phyloP scores from a whole-genome alignment of 331 rosid genomes.

The Quercus tomentella region DNA sequence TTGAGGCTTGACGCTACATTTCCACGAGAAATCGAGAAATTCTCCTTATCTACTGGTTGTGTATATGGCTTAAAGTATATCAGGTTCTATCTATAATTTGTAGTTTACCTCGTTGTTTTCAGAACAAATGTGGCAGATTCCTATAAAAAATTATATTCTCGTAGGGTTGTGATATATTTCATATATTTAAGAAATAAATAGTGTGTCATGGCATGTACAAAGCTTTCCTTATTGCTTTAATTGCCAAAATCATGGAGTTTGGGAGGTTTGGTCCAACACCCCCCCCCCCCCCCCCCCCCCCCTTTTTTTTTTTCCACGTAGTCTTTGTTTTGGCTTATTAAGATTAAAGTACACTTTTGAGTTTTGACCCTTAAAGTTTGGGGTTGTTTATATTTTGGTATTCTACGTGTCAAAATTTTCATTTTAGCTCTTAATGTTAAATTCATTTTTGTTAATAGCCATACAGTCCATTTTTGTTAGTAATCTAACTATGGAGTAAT shows the following conservation, averaged over 20 bases:
- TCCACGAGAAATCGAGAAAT: background rate
- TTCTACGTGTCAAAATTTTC: too few relatives aligned
- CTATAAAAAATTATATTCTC: background rate
- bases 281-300: too few relatives aligned
- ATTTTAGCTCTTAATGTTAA: too few relatives aligned
- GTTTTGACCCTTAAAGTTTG: too few relatives aligned
- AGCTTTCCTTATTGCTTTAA: background rate
- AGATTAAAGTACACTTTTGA: too few relatives aligned
- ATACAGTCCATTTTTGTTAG: too few relatives aligned
- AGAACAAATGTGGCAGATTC: background rate
- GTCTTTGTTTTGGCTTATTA: too few relatives aligned
- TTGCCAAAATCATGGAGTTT: background rate
- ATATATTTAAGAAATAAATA: background rate
- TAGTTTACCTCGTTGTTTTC: background rate
- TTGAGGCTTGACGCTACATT: background rate
- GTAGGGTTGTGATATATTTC: background rate
- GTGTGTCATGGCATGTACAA: background rate
- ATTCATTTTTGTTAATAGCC: too few relatives aligned
- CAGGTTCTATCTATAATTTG: background rate
- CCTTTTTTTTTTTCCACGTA: too few relatives aligned
- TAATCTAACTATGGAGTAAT: too few relatives aligned
- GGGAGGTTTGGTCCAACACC: too few relatives aligned
- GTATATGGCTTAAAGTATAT: background rate
- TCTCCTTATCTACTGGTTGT: background rate
- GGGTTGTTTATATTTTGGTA: too few relatives aligned